Base-by-base conservation (phyloP, 1,284 basidiomycete genomes). In the Agroathelia rolfsii region DNA sequence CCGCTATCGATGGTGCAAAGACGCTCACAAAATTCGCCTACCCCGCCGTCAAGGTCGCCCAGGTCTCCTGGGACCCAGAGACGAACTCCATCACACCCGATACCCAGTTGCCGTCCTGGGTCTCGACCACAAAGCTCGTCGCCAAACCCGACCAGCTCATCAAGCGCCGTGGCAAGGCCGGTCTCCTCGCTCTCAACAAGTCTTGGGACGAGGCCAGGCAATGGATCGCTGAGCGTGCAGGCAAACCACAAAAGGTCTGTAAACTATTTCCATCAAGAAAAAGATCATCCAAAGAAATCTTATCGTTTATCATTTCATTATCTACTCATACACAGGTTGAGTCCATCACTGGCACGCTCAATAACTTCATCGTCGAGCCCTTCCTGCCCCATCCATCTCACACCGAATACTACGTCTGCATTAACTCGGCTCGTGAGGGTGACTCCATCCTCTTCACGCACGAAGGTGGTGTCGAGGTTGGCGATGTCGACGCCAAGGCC, bases 381-480 rank as follows among this genome's bases (percentile, higher is more conserved):
- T 96, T 98, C 79, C 73, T 94, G 39, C 94, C 94, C 33, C 94
- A 98, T 58, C 81, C 87, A 3, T 76, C 87, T 40, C 71, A 93
- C 57, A 87, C 88, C 46, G 94, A 98, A 59, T 97, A 90, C 68
- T 98, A 97, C 62, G 86, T 98, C 53, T 98, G 94, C 65, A 88
- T 98, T 65, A 96, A 84, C 64, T 97, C 94, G 20, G 77, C 76
- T 15, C 87, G 94, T 48, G 87, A 96, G 55, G 92, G 89, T 41
- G 94, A 98, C 58, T 76, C 82, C 42, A 95, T 98, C 56, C 84
- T 97, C 54, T 98, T 98, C 75, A 96, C 94, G 30, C 93, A 96
- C 61, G 92, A 96, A 58, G 95, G 94, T 50, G 94, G 95, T 72
- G 92, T 98, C 34, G 94, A 98, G 52, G 83, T 98, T 47, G 94